A percentile compares a stretch with the other conserved stretches of the same genome.
These are phyloP conservation scores for Solanum bukasovii DNA, from an alignment of 257 asterid genomes.

Conservation along the genomic window DNA sequence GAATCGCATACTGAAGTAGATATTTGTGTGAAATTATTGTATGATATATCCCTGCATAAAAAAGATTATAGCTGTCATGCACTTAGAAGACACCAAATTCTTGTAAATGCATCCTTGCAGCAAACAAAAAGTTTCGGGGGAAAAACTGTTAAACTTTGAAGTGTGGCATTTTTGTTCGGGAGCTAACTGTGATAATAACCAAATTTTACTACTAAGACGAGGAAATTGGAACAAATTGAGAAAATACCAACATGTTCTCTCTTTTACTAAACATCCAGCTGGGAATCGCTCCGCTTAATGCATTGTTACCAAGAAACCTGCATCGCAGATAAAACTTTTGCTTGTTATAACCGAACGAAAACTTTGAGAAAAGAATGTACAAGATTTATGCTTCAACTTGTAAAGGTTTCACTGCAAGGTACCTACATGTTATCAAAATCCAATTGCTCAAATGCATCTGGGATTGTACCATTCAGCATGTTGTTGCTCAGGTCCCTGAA, in stretches of 20 bases:
- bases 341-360: not conserved
- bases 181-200: not conserved
- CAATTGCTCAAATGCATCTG: conserved; percentile 14
- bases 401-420: not conserved
- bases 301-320: conserved; percentile 68
- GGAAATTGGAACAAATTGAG: not conserved
- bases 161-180: not conserved
- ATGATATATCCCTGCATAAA: conserved; percentile 75
- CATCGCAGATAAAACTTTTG: conserved; percentile 4
- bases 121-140: not conserved
- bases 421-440: conserved; percentile 29
- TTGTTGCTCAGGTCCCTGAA: conserved; percentile 87
- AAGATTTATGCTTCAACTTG: not conserved
- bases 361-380: not conserved
- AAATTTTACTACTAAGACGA: not conserved
- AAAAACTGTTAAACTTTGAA: not conserved
- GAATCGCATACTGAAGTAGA: conserved; percentile 26
- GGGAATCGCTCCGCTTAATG: conserved; percentile 62
- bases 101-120: not conserved
- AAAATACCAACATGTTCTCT: conserved; percentile 35
- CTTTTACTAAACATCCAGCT: conserved; percentile 34
- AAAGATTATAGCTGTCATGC: not conserved
- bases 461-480: conserved; percentile 51
- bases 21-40: conserved; percentile 58
- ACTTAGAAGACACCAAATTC: not conserved